Conservation (phyloP, 179 eudicot species). For the Carnegiea gigantea region DNA sequence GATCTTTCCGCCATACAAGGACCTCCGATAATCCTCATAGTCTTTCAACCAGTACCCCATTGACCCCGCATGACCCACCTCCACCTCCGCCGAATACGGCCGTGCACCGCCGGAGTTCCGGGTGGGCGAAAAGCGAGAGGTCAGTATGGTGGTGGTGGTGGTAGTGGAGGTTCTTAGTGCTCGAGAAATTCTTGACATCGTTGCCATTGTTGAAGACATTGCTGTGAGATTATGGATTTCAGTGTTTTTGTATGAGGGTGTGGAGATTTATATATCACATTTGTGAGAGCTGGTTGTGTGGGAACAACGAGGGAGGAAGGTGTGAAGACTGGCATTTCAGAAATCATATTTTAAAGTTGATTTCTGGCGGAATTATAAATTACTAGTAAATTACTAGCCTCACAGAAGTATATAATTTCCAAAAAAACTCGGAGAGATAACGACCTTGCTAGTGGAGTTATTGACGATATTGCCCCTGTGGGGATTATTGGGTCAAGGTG, state of each 20-base stretch:
- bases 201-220: not conserved
- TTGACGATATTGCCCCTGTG: not conserved
- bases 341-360: not conserved
- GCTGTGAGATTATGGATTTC: not conserved
- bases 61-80: not conserved
- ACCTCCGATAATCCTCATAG: constrained; percentile 74
- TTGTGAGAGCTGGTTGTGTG: not conserved
- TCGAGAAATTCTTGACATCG: not conserved
- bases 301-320: not conserved
- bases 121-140: not conserved
- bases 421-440: not conserved
- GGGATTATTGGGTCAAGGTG: not conserved
- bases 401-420: not conserved
- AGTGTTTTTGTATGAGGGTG: not conserved
- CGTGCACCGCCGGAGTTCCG: not conserved
- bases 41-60: constrained; percentile 57
- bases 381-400: not conserved
- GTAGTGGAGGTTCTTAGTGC: not conserved
- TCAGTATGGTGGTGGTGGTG: not conserved
- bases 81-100: constrained; percentile 28
- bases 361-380: not conserved
- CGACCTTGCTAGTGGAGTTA: not conserved
- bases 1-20: constrained; percentile 59
- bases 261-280: not conserved
- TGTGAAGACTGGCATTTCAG: not conserved